phyloP scores from a whole-genome alignment of 306 rosid species.

The Phaseolus lunatus region DNA sequence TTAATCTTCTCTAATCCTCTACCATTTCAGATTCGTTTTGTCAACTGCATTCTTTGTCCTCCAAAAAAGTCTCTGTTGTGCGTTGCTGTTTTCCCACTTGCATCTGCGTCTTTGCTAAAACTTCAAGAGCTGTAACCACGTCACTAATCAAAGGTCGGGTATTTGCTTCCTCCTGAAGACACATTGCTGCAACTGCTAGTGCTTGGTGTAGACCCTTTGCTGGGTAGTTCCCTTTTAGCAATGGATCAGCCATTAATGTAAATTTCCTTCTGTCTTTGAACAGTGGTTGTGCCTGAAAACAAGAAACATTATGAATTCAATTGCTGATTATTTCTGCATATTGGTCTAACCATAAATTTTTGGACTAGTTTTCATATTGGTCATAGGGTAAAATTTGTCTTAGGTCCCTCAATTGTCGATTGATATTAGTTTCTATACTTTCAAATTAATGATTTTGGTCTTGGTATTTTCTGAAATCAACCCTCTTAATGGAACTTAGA shows the following conservation, averaged over 20 bases:
- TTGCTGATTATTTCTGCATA: neutral
- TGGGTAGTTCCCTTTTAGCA: conserved; percentile 70
- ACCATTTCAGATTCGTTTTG: conserved; percentile 37
- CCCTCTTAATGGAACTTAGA: neutral
- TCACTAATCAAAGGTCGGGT: conserved; percentile 84
- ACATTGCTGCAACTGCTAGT: conserved; percentile 94
- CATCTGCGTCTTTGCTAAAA: conserved; percentile 49
- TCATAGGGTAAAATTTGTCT: neutral
- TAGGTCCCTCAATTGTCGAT: neutral
- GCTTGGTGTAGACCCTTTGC: conserved; percentile 82
- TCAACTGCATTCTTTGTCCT: conserved; percentile 29
- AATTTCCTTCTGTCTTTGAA: conserved; percentile 76
- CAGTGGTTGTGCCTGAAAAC: conserved; percentile 81
- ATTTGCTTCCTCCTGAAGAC: conserved; percentile 79
- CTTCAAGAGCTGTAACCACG: conserved; percentile 79
- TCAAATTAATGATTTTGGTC: neutral
- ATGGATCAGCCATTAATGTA: conserved; percentile 68
- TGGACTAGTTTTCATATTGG: neutral
- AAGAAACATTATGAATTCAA: neutral
- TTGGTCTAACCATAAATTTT: neutral
- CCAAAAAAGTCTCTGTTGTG: neutral
- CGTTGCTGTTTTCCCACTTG: neutral
- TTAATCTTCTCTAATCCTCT: conserved; percentile 11
- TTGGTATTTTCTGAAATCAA: neutral
- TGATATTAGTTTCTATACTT: neutral